Evolutionary conservation across 2,329 filamentous ascomycete species (phyloP).

Genomic region (Graphiopsis chlorocephala): DNA sequence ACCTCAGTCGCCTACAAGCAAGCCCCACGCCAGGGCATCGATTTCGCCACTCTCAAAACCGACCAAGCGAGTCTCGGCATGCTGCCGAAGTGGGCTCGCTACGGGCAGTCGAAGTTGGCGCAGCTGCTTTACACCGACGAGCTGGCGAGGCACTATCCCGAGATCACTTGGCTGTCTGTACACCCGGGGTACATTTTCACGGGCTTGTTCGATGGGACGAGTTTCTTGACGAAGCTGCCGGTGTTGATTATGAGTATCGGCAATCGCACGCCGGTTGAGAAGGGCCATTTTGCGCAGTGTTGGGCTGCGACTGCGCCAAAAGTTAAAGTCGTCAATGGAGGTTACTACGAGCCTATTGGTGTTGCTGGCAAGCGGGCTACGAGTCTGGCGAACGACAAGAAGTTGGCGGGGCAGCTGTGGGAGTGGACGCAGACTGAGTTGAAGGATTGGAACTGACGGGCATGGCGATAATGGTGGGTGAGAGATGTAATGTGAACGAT

Average conservation of each 20-base stretch:
- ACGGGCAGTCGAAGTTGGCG: constrained; percentile 50
- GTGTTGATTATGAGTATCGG: constrained; percentile 19
- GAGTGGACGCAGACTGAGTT: constrained; percentile 31
- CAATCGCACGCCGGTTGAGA: constrained; percentile 21
- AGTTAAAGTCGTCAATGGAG: constrained; percentile 26
- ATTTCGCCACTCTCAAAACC: constrained; percentile 31
- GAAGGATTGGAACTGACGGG: constrained; percentile 8
- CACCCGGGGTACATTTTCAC: constrained; percentile 45
- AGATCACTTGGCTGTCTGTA: constrained; percentile 37
- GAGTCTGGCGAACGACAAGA: constrained; percentile 29
- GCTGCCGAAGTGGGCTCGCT: constrained; percentile 36
- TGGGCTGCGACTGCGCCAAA: constrained; percentile 24
- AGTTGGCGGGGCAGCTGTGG: constrained; percentile 35
- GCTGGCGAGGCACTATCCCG: constrained; percentile 40
- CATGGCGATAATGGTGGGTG: background rate
- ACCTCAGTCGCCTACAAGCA: constrained; percentile 28
- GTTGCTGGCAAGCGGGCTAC: constrained; percentile 27
- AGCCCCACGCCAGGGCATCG: constrained; percentile 22
- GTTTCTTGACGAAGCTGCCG: constrained; percentile 18
- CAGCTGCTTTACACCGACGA: constrained; percentile 45
- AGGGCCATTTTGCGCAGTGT: constrained; percentile 24
- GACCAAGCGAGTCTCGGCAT: constrained; percentile 17
- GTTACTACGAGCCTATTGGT: constrained; percentile 41
- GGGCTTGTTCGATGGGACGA: constrained; percentile 30
- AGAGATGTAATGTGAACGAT: background rate